Conservation (phyloP, 2,329 filamentous ascomycete genomes). For the Hymenoscyphus repandus region DNA sequence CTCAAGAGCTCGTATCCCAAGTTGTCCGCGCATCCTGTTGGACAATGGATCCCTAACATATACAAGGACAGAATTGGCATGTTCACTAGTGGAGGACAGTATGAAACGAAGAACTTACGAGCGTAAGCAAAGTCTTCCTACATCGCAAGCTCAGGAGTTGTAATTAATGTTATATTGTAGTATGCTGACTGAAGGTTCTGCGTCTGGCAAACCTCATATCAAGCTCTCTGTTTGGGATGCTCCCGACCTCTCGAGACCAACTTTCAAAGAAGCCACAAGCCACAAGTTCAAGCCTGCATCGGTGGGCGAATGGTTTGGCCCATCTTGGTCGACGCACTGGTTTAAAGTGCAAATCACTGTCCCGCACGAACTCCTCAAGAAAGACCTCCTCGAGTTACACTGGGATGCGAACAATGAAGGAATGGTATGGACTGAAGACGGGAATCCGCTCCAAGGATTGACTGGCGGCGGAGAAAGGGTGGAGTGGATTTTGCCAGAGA, state of each 20-base stretch:
- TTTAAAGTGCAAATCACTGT: constrained; percentile 80
- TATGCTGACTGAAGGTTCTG: constrained; percentile 65
- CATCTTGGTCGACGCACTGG: constrained; percentile 98
- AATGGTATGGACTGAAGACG: constrained; percentile 87
- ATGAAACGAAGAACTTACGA: constrained; percentile 67
- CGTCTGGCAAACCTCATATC: constrained; percentile 67
- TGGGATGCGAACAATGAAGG: constrained; percentile 96
- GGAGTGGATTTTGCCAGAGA: constrained; percentile 84
- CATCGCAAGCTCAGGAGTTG: background rate
- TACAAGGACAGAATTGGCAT: constrained; percentile 78
- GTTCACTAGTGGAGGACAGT: constrained; percentile 77
- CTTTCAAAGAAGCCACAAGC: constrained; percentile 75
- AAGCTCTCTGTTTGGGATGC: constrained; percentile 84
- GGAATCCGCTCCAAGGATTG: constrained; percentile 84
- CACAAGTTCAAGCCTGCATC: constrained; percentile 70
- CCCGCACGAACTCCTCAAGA: constrained; percentile 64
- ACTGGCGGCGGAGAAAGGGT: constrained; percentile 83
- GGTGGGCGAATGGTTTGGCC: constrained; percentile 78
- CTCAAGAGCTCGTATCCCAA: constrained; percentile 29
- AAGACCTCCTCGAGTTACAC: constrained; percentile 85
- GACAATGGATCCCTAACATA: constrained; percentile 78
- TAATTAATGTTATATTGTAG: constrained; percentile 33
- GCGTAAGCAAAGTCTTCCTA: constrained; percentile 46
- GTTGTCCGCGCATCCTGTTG: constrained; percentile 44
- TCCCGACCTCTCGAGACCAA: constrained; percentile 71